Base-by-base conservation (phyloP, 345 rosid species). In the Populus nigra region DNA sequence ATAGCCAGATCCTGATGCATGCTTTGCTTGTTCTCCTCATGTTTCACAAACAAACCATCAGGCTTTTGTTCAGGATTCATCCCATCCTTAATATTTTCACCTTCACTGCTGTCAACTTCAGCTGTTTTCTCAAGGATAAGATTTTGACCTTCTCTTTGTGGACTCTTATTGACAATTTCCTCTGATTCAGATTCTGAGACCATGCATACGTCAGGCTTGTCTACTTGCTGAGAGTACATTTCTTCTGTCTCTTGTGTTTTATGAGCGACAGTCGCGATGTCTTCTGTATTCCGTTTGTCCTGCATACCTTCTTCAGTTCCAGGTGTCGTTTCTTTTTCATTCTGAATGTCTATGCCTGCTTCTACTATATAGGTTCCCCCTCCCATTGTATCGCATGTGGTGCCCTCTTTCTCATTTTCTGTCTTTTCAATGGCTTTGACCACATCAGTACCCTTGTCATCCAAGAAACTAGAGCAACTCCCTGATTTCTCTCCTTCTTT, bases 401-500 rank as follows among this genome's bases (percentile, higher is more conserved):
- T 76, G 55, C 41, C 53, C 17, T 45, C 74, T 61, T 69, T 47
- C 47, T 63, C 77, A 65, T 33, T 74, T 67, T 29, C 73, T 62
- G 27, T 72, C 50, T 63, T 41, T 73, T 78, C 81, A 62, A 55
- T 55, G 23, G 59, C 65, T 69, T 68, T 61, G 36, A 16, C 43
- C 73, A 76, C 79, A 41, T 69, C 53, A 27, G 49, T 39, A 27
- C 66, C 45, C 47, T 72, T 63, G 23, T 78, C 72, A 50, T 35
- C 61, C 20, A 39, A 53, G 17, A 67, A 68, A 20, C 25, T 77
- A 10, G 59, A 59, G 27, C 74, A 67, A 71, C 73, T 70, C 36
- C 76, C 76, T 67, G 69, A 75, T 17, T 65, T 45, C 72, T 72
- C 71, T 75, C 68, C 86, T 73, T 41, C 86, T 73, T 41, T 57